These are phyloP conservation scores for Adansonia rubrostipa DNA, from an alignment of 441 rosid species.

Conservation along the genomic window DNA sequence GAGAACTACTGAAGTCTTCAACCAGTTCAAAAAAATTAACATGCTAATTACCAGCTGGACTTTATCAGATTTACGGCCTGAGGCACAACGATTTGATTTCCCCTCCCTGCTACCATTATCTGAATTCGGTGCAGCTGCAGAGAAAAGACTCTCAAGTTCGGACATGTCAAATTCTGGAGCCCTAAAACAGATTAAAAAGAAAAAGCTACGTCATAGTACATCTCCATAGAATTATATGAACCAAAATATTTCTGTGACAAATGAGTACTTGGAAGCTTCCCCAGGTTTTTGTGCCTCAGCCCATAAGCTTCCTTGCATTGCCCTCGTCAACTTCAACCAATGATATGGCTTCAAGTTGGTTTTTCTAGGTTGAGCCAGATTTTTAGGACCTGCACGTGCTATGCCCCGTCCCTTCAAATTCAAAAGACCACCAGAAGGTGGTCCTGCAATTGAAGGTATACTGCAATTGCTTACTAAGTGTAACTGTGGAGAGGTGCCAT, in stretches of 20 bases:
- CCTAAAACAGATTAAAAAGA: constrained; percentile 44
- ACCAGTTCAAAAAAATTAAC: neutral
- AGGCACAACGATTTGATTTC: constrained; percentile 53
- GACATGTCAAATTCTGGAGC: constrained; percentile 86
- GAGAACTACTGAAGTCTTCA: constrained; percentile 13
- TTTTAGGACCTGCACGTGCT: constrained; percentile 52
- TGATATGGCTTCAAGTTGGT: constrained; percentile 88
- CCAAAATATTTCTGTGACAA: constrained; percentile 1
- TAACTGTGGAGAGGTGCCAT: constrained; percentile 38
- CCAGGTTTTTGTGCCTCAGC: constrained; percentile 85
- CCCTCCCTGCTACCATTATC: constrained; percentile 50
- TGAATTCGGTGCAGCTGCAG: constrained; percentile 66
- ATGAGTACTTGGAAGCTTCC: constrained; percentile 71
- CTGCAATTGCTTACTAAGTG: constrained; percentile 44
- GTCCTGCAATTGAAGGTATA: constrained; percentile 73
- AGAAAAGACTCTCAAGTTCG: constrained; percentile 91
- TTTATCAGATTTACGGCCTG: constrained; percentile 72
- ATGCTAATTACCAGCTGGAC: constrained; percentile 83
- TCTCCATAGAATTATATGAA: neutral
- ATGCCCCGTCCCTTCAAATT: constrained; percentile 62
- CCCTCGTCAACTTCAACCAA: constrained; percentile 95
- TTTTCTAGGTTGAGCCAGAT: constrained; percentile 62
- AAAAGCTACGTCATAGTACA: neutral
- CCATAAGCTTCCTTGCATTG: constrained; percentile 93
- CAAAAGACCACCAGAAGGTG: constrained; percentile 51